phyloP scores from a whole-genome alignment of 2,329 filamentous ascomycete species.

The Alternaria tenuissima region DNA sequence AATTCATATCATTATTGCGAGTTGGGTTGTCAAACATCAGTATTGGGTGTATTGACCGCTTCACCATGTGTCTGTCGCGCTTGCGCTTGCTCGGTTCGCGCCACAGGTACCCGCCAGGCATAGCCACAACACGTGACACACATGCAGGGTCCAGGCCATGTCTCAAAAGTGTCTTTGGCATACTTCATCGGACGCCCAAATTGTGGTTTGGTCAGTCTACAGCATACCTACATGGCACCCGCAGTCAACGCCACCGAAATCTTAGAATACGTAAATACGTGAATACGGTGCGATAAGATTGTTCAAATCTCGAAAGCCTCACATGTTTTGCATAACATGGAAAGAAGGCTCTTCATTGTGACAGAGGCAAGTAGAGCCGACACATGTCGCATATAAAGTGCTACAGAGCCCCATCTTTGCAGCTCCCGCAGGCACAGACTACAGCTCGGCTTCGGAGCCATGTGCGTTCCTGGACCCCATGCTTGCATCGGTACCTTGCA shows the following conservation, averaged over 20 bases:
- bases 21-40: conserved; percentile 7
- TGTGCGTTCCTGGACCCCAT: not conserved
- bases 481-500: conserved; percentile 6
- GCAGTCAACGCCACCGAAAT: not conserved
- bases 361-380: conserved; percentile 1
- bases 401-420: conserved; percentile 1
- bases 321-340: not conserved
- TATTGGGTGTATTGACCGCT: conserved; percentile 7
- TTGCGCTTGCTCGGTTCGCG: conserved; percentile 20
- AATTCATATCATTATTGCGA: conserved; percentile 36
- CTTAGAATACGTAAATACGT: not conserved
- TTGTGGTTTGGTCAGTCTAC: not conserved
- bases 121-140: conserved; percentile 22
- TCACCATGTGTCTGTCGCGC: conserved; percentile 14
- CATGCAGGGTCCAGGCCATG: conserved; percentile 13
- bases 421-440: too few species aligned
- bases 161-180: too few species aligned
- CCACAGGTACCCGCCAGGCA: conserved; percentile 11
- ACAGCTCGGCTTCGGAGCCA: conserved; percentile 1
- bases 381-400: conserved; percentile 3
- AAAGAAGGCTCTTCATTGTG: not conserved
- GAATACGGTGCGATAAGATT: not conserved
- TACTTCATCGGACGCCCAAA: not conserved
- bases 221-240: not conserved
- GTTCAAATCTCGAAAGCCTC: not conserved